Evolutionary conservation across 2,329 filamentous ascomycete genomes (phyloP).

Genomic region (Xylaria sp.): DNA sequence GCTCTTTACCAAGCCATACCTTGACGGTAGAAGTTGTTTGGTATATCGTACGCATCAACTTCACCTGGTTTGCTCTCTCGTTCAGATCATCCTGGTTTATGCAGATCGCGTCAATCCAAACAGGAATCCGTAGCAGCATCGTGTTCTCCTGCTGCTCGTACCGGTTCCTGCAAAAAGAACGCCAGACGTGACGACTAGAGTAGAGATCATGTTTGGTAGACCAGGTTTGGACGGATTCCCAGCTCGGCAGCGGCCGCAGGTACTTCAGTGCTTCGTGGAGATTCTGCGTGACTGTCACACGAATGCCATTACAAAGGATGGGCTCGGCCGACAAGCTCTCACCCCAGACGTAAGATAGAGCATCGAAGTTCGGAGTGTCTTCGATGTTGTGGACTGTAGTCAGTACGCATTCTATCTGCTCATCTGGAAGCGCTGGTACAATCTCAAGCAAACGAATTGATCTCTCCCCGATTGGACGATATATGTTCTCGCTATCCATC

Average conservation of each 20-base stretch:
- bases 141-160: conserved; percentile 36
- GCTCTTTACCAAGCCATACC: conserved; percentile 35
- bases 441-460: conserved; percentile 37
- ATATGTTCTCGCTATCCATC: conserved; percentile 12
- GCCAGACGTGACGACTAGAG: conserved; percentile 37
- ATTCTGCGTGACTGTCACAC: conserved; percentile 38
- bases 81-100: conserved; percentile 28
- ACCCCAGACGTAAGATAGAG: conserved; percentile 41
- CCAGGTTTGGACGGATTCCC: conserved; percentile 39
- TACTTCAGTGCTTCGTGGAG: conserved; percentile 39
- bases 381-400: conserved; percentile 29
- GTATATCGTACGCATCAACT: conserved; percentile 34
- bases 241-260: conserved; percentile 35
- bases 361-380: conserved; percentile 37
- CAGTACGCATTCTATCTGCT: conserved; percentile 40
- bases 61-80: conserved; percentile 37
- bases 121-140: conserved; percentile 26
- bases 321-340: conserved; percentile 32
- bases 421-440: conserved; percentile 36
- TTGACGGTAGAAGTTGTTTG: conserved; percentile 31
- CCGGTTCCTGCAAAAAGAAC: conserved; percentile 35
- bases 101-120: conserved; percentile 40
- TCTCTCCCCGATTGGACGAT: conserved; percentile 28
- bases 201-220: conserved; percentile 32
- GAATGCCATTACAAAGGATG: conserved; percentile 39